These are phyloP conservation scores for Fusarium tupiense DNA, from an alignment of 2,329 filamentous ascomycete species.

Conservation along the genomic window DNA sequence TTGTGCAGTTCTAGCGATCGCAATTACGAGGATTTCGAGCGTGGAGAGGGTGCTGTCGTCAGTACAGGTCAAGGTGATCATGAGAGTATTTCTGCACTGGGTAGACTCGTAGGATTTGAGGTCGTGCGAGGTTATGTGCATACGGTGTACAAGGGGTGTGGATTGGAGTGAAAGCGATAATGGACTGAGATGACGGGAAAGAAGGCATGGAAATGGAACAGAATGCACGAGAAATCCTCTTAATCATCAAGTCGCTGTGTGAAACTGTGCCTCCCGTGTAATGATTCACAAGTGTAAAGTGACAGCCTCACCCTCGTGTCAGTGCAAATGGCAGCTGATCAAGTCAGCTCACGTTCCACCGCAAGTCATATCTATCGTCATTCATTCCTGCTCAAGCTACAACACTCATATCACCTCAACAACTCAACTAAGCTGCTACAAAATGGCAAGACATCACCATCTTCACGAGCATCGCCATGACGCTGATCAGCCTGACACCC, in stretches of 20 bases:
- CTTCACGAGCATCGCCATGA: not conserved
- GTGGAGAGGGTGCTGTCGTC: not conserved
- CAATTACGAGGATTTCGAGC: not conserved
- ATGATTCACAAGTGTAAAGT: not conserved
- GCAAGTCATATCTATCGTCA: not conserved
- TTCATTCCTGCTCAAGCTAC: not conserved
- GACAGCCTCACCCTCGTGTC: not conserved
- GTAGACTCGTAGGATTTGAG: not conserved
- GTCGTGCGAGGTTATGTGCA: not conserved
- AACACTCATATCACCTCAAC: not conserved
- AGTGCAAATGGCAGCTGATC: not conserved
- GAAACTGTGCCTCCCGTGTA: not conserved
- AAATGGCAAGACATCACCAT: not conserved
- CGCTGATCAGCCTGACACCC: not conserved
- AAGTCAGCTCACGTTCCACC: not conserved
- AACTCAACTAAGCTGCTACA: fast-evolving
- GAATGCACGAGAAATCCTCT: fast-evolving
- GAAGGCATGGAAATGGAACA: not conserved
- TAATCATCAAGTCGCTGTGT: not conserved
- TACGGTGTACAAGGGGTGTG: not conserved
- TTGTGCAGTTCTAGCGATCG: not conserved
- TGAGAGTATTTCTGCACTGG: not conserved
- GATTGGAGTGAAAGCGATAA: fast-evolving
- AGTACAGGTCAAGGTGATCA: too few species aligned
- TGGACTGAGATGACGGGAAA: not conserved